A percentile compares a stretch with the other conserved stretches of the same genome.
Conservation (phyloP, 139 green algal genomes). For the Chlorella sp. region DNA sequence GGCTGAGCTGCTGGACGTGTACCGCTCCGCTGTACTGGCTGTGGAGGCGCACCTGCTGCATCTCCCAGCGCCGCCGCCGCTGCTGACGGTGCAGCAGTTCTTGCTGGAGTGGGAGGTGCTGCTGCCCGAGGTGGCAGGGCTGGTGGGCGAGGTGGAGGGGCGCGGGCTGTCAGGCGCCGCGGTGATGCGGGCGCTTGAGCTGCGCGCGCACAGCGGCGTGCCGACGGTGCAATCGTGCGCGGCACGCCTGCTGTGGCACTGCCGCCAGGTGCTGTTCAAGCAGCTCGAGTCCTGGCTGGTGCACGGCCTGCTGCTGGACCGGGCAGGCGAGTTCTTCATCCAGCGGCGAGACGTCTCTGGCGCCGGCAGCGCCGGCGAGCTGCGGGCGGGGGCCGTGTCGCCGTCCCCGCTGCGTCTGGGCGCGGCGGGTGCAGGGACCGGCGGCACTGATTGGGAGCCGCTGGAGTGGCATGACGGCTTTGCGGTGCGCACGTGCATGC, state of each 20-base stretch:
- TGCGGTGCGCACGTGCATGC: conserved; percentile 33
- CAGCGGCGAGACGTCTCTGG: not conserved
- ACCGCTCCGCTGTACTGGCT: conserved; percentile 70
- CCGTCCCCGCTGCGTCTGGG: conserved; percentile 4
- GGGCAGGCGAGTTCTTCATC: conserved; percentile 88
- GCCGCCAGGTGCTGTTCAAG: conserved; percentile 84
- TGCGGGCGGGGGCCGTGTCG: not conserved
- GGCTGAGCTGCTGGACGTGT: conserved; percentile 84
- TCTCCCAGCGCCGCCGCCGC: conserved; percentile 25
- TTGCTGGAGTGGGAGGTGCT: conserved; percentile 74
- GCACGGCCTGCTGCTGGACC: conserved; percentile 82
- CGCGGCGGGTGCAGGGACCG: not conserved
- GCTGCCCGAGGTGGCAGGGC: conserved; percentile 69
- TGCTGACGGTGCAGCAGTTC: conserved; percentile 71
- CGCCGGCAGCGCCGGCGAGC: not conserved
- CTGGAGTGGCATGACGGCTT: conserved; percentile 74
- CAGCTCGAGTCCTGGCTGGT: conserved; percentile 90
- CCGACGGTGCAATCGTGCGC: conserved; percentile 77
- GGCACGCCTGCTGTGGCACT: conserved; percentile 87
- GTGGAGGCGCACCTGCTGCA: conserved; percentile 72
- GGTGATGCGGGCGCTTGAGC: conserved; percentile 69
- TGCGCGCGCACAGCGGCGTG: conserved; percentile 60
- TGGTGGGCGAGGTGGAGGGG: conserved; percentile 61
- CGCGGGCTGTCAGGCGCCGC: conserved; percentile 45
- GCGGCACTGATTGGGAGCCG: conserved; percentile 15